Evolutionary conservation across 208 protist genomes (phyloP).

Genomic region (Trypanosoma theileri): DNA sequence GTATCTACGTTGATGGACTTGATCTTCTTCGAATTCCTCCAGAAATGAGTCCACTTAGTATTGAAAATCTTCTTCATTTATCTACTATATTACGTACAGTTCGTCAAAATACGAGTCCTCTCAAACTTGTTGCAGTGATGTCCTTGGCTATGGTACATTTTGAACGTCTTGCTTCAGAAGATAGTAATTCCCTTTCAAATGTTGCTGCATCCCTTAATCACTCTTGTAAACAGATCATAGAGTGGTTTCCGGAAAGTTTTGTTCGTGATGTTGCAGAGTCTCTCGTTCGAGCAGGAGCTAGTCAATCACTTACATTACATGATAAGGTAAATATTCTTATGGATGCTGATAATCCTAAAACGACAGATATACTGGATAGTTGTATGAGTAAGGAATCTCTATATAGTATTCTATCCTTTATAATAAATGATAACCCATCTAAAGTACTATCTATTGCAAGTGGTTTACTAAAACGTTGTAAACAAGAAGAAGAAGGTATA

Average conservation of each 20-base stretch:
- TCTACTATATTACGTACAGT: slow-evolving; percentile 37
- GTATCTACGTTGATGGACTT: slow-evolving; percentile 62
- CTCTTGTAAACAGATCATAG: slow-evolving; percentile 54
- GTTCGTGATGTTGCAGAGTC: slow-evolving; percentile 44
- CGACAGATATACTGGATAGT: slow-evolving; percentile 18
- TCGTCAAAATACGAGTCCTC: slow-evolving; percentile 27
- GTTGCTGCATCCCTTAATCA: slow-evolving; percentile 58
- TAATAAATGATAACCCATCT: slow-evolving; percentile 29
- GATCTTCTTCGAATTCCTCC: slow-evolving; percentile 60
- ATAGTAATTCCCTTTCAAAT: slow-evolving; percentile 49
- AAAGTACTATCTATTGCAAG: slow-evolving; percentile 41
- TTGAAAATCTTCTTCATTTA: slow-evolving; percentile 45
- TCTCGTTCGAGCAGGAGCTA: slow-evolving; percentile 46
- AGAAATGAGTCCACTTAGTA: slow-evolving; percentile 47
- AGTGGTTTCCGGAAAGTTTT: slow-evolving; percentile 53
- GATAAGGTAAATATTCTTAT: slow-evolving; percentile 68
- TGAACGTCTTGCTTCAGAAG: slow-evolving; percentile 42
- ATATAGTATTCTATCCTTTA: slow-evolving; percentile 28
- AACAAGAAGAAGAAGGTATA: slow-evolving; percentile 31
- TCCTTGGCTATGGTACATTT: slow-evolving; percentile 67
- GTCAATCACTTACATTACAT: slow-evolving; percentile 50
- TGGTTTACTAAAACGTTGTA: slow-evolving; percentile 43
- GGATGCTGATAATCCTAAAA: slow-evolving; percentile 34
- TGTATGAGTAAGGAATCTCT: slow-evolving; percentile 34
- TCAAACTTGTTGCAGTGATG: slow-evolving; percentile 64